A percentile compares a stretch with the other conserved stretches of the same genome.
Evolutionary conservation across 352 stramenopile genomes (phyloP).

Genomic region (Pseudoperonospora humuli): DNA sequence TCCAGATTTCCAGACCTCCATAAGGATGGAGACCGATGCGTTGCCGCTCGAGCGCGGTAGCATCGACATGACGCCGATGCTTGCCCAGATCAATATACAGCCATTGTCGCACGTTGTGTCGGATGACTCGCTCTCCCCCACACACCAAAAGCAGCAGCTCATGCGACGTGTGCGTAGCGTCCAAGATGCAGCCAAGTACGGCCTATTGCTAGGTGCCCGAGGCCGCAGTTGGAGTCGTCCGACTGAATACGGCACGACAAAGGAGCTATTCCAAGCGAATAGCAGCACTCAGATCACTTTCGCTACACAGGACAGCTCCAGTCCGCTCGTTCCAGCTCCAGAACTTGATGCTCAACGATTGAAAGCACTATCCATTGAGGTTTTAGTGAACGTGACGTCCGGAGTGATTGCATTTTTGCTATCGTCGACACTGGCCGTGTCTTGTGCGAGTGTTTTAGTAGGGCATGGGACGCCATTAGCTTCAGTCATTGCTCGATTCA

Average conservation of each 20-base stretch:
- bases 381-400: slow-evolving; percentile 62
- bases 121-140: slow-evolving; percentile 35
- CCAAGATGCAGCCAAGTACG: slow-evolving; percentile 28
- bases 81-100: neutral
- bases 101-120: slow-evolving; percentile 29
- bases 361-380: slow-evolving; percentile 17
- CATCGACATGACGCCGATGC: slow-evolving; percentile 35
- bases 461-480: slow-evolving; percentile 53
- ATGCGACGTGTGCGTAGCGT: slow-evolving; percentile 59
- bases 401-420: slow-evolving; percentile 73
- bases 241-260: slow-evolving; percentile 5
- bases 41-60: slow-evolving; percentile 42
- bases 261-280: slow-evolving; percentile 4
- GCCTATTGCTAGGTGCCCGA: slow-evolving; percentile 9
- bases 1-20: no score
- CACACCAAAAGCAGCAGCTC: slow-evolving; percentile 20
- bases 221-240: slow-evolving; percentile 8
- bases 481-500: slow-evolving; percentile 63
- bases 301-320: no score
- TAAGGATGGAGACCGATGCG: slow-evolving; percentile 40
- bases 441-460: slow-evolving; percentile 70
- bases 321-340: neutral
- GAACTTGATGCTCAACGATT: slow-evolving; percentile 4
- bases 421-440: slow-evolving; percentile 70
- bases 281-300: slow-evolving; percentile 15